Evolutionary conservation across 75 land plant species (phyloP).

Genomic region (Ceratopteris richardii): DNA sequence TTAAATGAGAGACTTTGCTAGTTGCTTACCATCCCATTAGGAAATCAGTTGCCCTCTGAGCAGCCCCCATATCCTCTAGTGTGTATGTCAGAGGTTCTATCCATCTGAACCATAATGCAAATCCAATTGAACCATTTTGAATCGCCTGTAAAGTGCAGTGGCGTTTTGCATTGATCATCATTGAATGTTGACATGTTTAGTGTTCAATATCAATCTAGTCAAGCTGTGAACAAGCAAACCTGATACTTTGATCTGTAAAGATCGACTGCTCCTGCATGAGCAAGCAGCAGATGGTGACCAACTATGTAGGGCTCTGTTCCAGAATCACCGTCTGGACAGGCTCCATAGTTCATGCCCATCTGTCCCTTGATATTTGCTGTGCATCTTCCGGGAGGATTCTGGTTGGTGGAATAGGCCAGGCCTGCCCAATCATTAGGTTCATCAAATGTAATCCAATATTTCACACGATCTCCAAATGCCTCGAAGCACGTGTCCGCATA

Average conservation of each 20-base stretch:
- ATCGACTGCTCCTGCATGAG: conserved; percentile 38
- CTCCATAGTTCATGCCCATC: background rate
- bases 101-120: no score
- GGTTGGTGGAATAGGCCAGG: conserved; percentile 15
- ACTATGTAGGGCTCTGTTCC: conserved; percentile 45
- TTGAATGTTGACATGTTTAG: background rate
- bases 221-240: no score
- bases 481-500: conserved; percentile 40
- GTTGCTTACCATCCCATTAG: no score
- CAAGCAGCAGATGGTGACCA: conserved; percentile 36
- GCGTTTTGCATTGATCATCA: no score
- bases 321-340: conserved; percentile 40
- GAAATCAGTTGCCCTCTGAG: no score
- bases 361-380: conserved; percentile 10
- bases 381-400: conserved; percentile 30
- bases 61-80: no score
- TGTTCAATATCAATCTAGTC: no score
- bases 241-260: conserved; percentile 36
- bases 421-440: conserved; percentile 21
- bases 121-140: no score
- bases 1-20: no score
- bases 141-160: no score
- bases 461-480: conserved; percentile 37
- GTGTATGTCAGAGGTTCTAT: no score
- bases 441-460: conserved; percentile 34